Conservation (phyloP, 441 rosid species). For the Bocquillonia castaneifolia region DNA sequence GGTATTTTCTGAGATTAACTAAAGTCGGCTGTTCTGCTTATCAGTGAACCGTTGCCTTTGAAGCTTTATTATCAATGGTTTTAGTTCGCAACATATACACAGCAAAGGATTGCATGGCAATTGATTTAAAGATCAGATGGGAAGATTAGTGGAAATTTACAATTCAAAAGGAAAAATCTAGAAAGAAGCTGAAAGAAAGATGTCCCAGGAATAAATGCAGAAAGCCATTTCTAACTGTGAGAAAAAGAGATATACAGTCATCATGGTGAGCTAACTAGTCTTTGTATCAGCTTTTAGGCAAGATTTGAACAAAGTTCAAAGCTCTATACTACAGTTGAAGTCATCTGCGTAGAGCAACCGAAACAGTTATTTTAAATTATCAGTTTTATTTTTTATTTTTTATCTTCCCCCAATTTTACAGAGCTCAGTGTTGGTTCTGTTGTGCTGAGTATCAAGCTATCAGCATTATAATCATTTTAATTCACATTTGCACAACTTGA, state of each 20-base stretch:
- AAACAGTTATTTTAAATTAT: neutral
- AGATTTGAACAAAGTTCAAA: neutral
- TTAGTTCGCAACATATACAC: neutral
- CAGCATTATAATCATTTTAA: too few relatives aligned
- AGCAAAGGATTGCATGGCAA: neutral
- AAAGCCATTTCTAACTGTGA: conserved; percentile 5
- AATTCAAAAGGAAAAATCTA: neutral
- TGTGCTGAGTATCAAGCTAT: too few relatives aligned
- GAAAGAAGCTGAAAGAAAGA: neutral
- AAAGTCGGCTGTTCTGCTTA: conserved; percentile 11
- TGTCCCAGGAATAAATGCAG: neutral
- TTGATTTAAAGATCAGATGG: neutral
- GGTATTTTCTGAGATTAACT: conserved; percentile 39
- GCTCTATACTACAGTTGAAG: neutral
- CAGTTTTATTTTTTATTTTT: neutral
- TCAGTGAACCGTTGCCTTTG: conserved; percentile 1
- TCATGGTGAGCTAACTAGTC: neutral
- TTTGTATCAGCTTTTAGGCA: conserved; percentile 17
- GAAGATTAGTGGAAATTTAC: neutral
- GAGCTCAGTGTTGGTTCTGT: neutral
- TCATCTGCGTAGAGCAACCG: neutral
- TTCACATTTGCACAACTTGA: too few relatives aligned
- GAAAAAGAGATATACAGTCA: neutral
- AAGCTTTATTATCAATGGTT: conserved; percentile 14
- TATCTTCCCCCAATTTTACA: neutral